Percentiles rank a stretch among this genome's conserved stretches.
These are phyloP conservation scores for Paspalum notatum DNA, from an alignment of 176 grass and related monocot genomes.

Conservation along the genomic window DNA sequence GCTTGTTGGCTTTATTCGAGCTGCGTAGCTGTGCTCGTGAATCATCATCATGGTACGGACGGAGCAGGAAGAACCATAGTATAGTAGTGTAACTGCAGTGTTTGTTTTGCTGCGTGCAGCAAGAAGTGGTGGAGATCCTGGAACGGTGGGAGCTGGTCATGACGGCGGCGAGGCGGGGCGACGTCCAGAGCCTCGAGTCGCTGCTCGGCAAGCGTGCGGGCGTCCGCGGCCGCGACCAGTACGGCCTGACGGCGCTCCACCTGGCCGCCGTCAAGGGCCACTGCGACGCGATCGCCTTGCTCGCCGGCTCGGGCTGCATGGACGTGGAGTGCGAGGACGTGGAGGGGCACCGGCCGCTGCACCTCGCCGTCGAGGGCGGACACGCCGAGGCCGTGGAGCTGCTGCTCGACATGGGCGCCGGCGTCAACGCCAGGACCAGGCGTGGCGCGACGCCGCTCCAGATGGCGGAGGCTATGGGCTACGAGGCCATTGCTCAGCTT, in stretches of 20 bases:
- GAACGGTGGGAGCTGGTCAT: conserved; percentile 81
- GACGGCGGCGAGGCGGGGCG: conserved; percentile 77
- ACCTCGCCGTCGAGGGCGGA: conserved; percentile 81
- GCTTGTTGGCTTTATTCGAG: conserved; percentile 28
- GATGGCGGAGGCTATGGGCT: conserved; percentile 65
- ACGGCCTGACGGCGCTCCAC: conserved; percentile 86
- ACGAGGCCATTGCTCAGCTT: conserved; percentile 63
- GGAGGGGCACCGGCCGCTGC: conserved; percentile 81
- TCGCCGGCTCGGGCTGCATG: conserved; percentile 66
- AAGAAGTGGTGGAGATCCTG: conserved; percentile 76
- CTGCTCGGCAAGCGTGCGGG: conserved; percentile 65
- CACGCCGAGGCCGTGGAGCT: conserved; percentile 66
- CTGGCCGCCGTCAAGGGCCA: conserved; percentile 81
- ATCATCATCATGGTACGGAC: neutral
- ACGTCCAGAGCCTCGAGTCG: conserved; percentile 62
- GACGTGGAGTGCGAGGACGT: conserved; percentile 78
- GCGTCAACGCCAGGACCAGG: conserved; percentile 68
- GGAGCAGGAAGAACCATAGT: neutral
- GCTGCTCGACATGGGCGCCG: conserved; percentile 75
- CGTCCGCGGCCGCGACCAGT: conserved; percentile 73
- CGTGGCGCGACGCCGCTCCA: conserved; percentile 68
- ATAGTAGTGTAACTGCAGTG: neutral
- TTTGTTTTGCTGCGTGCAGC: conserved; percentile 37
- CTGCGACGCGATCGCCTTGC: conserved; percentile 66
- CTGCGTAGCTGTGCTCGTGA: conserved; percentile 35